A percentile compares a stretch with the other conserved stretches of the same genome.
Conservation (phyloP, 768 basidiomycete species). For the Crassisporium funariophilum region DNA sequence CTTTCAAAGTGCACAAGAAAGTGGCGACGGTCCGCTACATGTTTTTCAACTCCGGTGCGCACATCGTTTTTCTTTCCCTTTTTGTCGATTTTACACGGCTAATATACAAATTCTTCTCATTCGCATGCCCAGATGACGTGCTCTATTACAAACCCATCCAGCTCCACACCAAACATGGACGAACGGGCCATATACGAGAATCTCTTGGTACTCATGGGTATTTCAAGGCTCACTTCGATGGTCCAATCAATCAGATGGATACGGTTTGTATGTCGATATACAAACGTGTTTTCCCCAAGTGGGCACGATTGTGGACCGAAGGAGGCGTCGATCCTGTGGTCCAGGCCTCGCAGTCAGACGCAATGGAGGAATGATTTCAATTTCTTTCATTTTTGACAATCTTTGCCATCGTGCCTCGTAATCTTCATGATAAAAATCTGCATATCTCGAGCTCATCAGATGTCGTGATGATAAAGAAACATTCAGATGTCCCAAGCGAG, state of each 20-base stretch:
- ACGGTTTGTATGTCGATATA: constrained; percentile 95
- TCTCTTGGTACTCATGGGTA: constrained; percentile 97
- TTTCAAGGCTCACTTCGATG: constrained; percentile 96
- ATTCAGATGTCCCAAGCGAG: no score
- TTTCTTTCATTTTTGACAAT: background rate
- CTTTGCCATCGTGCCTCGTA: background rate
- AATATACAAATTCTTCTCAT: constrained; percentile 5
- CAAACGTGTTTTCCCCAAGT: constrained; percentile 92
- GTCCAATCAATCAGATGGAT: constrained; percentile 94
- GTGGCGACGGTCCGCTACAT: constrained; percentile 97
- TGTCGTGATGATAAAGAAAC: no score
- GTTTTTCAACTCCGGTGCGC: constrained; percentile 89
- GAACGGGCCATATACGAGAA: constrained; percentile 86
- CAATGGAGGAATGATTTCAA: constrained; percentile 43
- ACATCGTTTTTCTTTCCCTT: constrained; percentile 7
- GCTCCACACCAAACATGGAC: constrained; percentile 88
- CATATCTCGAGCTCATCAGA: no score
- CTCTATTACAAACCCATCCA: constrained; percentile 93
- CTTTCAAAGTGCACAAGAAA: constrained; percentile 96
- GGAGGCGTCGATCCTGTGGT: constrained; percentile 5
- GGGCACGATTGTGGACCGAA: constrained; percentile 60
- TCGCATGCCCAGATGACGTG: constrained; percentile 82
- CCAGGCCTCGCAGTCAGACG: constrained; percentile 19
- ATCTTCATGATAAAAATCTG: background rate
- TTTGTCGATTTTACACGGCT: constrained; percentile 10